Percentiles rank a stretch among this genome's conserved stretches.
phyloP scores from a whole-genome alignment of 78 protist genomes.

The Dictyostelium capitatum region DNA sequence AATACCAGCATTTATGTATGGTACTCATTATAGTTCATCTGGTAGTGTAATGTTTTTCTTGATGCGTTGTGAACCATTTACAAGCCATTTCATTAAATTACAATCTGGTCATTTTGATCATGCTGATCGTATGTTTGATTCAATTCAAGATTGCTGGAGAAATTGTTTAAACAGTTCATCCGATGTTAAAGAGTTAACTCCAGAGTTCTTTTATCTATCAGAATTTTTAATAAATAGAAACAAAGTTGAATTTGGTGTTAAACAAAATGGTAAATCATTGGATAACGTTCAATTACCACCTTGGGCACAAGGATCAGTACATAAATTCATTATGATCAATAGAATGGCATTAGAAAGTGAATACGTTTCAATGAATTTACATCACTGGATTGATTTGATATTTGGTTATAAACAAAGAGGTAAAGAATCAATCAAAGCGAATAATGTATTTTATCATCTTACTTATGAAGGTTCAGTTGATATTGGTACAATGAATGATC shows the following conservation, averaged over 20 bases:
- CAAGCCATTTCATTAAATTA: conserved; percentile 45
- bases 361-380: conserved; percentile 90
- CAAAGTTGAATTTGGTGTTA: conserved; percentile 85
- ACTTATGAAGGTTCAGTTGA: conserved; percentile 98
- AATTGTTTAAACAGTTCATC: conserved; percentile 86
- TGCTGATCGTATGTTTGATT: conserved; percentile 97
- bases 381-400: conserved; percentile 97
- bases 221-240: conserved; percentile 92
- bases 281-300: conserved; percentile 93
- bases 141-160: conserved; percentile 93
- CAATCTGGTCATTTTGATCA: conserved; percentile 94
- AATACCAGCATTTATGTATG: conserved; percentile 96
- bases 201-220: conserved; percentile 95
- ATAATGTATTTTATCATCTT: conserved; percentile 95
- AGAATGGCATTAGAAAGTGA: conserved; percentile 95
- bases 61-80: conserved; percentile 95
- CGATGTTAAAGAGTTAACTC: conserved; percentile 95
- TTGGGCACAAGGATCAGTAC: conserved; percentile 93
- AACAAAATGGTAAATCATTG: conserved; percentile 83
- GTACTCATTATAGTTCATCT: conserved; percentile 94
- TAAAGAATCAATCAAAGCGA: conserved; percentile 83
- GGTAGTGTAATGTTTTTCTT: conserved; percentile 93
- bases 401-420: conserved; percentile 97
- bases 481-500: conserved; percentile 86
- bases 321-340: conserved; percentile 83